Conservation (phyloP, 2,329 filamentous ascomycete genomes). For the Geosmithia morbida region DNA sequence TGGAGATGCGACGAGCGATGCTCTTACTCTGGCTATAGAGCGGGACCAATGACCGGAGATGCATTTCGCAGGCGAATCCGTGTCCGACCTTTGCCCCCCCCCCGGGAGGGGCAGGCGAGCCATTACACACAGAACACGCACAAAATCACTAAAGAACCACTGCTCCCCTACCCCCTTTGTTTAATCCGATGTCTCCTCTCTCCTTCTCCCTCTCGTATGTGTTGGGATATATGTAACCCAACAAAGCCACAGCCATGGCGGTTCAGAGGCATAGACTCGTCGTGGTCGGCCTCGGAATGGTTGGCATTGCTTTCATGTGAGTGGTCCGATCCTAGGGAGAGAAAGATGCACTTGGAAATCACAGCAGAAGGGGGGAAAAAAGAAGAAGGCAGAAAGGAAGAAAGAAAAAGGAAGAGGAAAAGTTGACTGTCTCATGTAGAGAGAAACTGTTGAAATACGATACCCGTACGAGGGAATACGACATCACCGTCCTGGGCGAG, state of each 20-base stretch:
- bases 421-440: constrained; percentile 24
- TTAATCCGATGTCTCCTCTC: neutral
- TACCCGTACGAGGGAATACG: constrained; percentile 58
- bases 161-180: too few relatives aligned
- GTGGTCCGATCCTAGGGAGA: too few relatives aligned
- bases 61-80: neutral
- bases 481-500: constrained; percentile 75
- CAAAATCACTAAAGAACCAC: too few relatives aligned
- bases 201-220: neutral
- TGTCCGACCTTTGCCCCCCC: neutral
- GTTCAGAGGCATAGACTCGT: constrained; percentile 23
- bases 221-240: neutral
- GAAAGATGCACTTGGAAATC: neutral
- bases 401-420: too few relatives aligned
- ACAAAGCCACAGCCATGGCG: neutral
- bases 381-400: too few relatives aligned
- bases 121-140: too few relatives aligned
- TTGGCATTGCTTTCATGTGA: constrained; percentile 78
- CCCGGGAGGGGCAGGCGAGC: neutral
- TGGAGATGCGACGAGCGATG: neutral
- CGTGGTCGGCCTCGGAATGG: constrained; percentile 83
- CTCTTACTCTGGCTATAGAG: neutral
- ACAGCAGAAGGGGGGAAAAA: too few relatives aligned
- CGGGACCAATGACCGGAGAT: constrained; percentile 1
- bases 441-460: constrained; percentile 85